Evolutionary conservation across 768 basidiomycete species (phyloP), one percentile per base, ranked within the genome.

Genomic region (Leccinum longicurvipes): DNA sequence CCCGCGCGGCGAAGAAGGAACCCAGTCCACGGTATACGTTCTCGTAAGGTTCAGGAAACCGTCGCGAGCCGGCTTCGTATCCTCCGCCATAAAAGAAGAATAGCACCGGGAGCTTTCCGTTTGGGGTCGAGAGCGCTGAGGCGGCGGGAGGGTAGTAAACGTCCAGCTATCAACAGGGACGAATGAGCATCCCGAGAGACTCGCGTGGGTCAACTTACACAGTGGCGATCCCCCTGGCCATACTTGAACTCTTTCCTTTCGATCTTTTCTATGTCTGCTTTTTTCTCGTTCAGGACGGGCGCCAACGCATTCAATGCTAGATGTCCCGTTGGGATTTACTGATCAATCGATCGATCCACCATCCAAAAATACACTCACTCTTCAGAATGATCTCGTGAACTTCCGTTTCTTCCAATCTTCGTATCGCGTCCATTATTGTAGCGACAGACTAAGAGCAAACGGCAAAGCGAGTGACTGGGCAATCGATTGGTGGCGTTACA

Each of bases 81-180:
- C n/a, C n/a, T n/a, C 87, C 87, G 2, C 86, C 87, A 58, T 89
- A 88, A 36, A 82, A 57, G 69, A 80, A 87, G 67, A 88, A 79
- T 23, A 88, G 69, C 19, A 87, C 72, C 0, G 82, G 82, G 0
- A 77, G 65, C n/a, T n/a, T n/a, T n/a, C n/a, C n/a, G n/a, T n/a
- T n/a, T n/a, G n/a, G n/a, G n/a, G n/a, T n/a, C n/a, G n/a, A n/a
- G n/a, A n/a, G n/a, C n/a, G n/a, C n/a, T n/a, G n/a, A n/a, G n/a
- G n/a, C 47, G 3, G 71, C 32, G 2, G 72, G 58, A 0, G 83
- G 86, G 61, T 84, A 87, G 65, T 87, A 89, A n/a, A n/a, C n/a
- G n/a, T n/a, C n/a, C n/a, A n/a, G n/a, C n/a, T n/a, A n/a, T n/a
- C n/a, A n/a, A 0, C 34, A 5, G 3, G 8, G 17, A 17, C 8